These are phyloP conservation scores for Lepidium didymum DNA, from an alignment of 345 rosid genomes.

Conservation along the genomic window DNA sequence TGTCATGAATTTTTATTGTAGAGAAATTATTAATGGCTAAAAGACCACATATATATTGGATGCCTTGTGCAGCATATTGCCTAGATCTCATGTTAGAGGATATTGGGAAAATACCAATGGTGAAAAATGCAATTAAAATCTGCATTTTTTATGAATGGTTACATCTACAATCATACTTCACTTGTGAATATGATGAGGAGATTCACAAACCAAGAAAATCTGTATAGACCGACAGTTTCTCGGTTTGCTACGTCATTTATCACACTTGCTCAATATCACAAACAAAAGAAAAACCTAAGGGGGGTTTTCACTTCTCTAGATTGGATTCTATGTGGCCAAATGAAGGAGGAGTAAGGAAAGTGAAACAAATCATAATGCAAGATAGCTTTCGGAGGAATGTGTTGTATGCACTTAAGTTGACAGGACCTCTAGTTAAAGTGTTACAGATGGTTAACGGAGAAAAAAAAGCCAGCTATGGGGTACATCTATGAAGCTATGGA, in stretches of 20 bases:
- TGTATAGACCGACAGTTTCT: neutral
- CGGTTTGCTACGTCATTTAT: neutral
- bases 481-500: neutral
- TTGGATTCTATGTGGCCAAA: neutral
- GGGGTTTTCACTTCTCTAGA: neutral
- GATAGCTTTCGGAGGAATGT: neutral
- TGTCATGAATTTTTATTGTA: too few relatives aligned
- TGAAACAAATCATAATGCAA: neutral
- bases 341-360: neutral
- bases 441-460: neutral
- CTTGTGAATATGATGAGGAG: too few relatives aligned
- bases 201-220: neutral
- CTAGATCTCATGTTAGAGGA: too few relatives aligned
- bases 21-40: too few relatives aligned
- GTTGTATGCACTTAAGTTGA: neutral
- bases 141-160: too few relatives aligned
- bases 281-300: neutral
- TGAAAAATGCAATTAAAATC: too few relatives aligned
- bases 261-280: neutral
- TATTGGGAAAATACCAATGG: too few relatives aligned
- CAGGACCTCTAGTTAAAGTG: neutral
- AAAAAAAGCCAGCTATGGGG: neutral
- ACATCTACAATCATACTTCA: too few relatives aligned
- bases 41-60: too few relatives aligned
- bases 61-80: too few relatives aligned